A percentile compares a stretch with the other conserved stretches of the same genome.
These are phyloP conservation scores for Perkinsus chesapeaki DNA, from an alignment of 169 alveolate species.

Conservation along the genomic window DNA sequence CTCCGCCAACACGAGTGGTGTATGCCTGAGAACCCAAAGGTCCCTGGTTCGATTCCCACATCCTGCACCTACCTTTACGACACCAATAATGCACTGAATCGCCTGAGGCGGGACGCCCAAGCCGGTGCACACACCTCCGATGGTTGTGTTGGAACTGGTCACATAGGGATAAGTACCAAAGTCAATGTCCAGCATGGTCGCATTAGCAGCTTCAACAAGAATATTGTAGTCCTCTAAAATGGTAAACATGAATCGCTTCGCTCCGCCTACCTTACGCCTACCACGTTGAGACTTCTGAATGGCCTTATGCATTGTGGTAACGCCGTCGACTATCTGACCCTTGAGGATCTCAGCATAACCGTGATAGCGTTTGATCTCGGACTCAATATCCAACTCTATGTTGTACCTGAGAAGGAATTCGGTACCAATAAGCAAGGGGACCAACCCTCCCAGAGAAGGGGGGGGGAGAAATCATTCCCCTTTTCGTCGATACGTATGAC, in stretches of 20 bases:
- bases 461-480: too few relatives aligned
- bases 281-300: background rate
- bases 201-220: slow-evolving; percentile 75
- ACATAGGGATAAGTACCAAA: slow-evolving; percentile 81
- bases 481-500: too few relatives aligned
- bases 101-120: slow-evolving; percentile 67
- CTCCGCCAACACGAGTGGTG: slow-evolving; percentile 93
- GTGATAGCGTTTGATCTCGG: background rate
- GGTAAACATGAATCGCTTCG: background rate
- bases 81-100: slow-evolving; percentile 44
- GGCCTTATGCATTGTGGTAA: background rate
- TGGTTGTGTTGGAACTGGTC: slow-evolving; percentile 68
- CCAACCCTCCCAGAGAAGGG: too few relatives aligned
- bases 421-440: too few relatives aligned
- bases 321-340: background rate
- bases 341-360: background rate
- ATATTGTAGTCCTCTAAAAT: slow-evolving; percentile 26
- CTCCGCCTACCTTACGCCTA: background rate
- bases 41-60: background rate
- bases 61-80: slow-evolving; percentile 24
- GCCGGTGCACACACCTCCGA: slow-evolving; percentile 71
- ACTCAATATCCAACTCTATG: background rate
- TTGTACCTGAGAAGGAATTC: too few relatives aligned
- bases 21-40: slow-evolving; percentile 62
- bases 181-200: slow-evolving; percentile 69